phyloP scores from a whole-genome alignment of 2,329 filamentous ascomycete genomes.

The Chrysoporthe deuterocubensis region DNA sequence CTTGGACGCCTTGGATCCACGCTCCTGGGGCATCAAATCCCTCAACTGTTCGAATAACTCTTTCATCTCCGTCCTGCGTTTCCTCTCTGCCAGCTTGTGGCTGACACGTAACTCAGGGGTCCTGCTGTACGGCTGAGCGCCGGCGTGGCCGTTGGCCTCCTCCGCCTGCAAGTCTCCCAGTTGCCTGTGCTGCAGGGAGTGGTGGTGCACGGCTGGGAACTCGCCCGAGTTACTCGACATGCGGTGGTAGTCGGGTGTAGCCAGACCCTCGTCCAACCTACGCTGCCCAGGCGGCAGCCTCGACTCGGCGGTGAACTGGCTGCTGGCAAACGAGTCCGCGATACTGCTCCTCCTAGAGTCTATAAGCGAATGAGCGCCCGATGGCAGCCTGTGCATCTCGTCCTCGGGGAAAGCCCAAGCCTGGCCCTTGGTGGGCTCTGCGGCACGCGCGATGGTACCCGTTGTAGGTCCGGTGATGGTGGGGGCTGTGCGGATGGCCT shows the following conservation, averaged over 20 bases:
- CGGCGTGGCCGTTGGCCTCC: constrained; percentile 54
- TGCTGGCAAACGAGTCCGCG: constrained; percentile 78
- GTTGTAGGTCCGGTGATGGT: constrained; percentile 74
- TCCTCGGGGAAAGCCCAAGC: constrained; percentile 84
- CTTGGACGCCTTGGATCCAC: constrained; percentile 84
- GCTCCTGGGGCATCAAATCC: constrained; percentile 77
- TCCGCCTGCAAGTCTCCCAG: constrained; percentile 68
- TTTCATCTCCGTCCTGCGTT: constrained; percentile 87
- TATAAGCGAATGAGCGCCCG: constrained; percentile 53
- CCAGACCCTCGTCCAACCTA: constrained; percentile 65
- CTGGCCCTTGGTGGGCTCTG: constrained; percentile 80
- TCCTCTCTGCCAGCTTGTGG: constrained; percentile 84
- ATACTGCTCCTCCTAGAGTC: constrained; percentile 77
- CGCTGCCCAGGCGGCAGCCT: constrained; percentile 73
- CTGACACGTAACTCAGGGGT: constrained; percentile 82
- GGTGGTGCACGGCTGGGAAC: constrained; percentile 69
- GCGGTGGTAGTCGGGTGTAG: constrained; percentile 50
- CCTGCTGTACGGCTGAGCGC: constrained; percentile 77
- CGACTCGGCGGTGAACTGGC: constrained; percentile 77
- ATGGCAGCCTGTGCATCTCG: constrained; percentile 59
- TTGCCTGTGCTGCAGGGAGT: constrained; percentile 75
- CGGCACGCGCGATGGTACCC: constrained; percentile 69
- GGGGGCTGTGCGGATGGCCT: constrained; percentile 68
- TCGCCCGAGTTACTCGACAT: constrained; percentile 57
- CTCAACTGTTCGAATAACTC: constrained; percentile 81